These are phyloP conservation scores for Ophiostoma perfectum DNA, from an alignment of 2,329 filamentous ascomycete species.

Conservation along the genomic window DNA sequence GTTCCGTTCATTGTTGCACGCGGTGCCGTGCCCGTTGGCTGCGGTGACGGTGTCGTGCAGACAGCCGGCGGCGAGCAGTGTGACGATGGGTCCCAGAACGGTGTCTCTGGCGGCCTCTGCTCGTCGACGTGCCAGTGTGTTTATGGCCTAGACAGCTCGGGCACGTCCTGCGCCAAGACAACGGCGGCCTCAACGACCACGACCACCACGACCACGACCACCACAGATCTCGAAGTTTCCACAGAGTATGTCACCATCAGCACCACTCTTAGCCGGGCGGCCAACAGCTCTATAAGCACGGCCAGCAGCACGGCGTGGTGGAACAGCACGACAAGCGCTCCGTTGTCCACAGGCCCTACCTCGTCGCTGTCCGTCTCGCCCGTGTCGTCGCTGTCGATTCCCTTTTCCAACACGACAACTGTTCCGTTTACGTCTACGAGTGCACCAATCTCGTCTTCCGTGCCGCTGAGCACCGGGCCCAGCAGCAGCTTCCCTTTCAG, in stretches of 20 bases:
- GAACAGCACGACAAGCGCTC: neutral
- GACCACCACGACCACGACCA: constrained; percentile 15
- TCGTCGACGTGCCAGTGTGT: constrained; percentile 38
- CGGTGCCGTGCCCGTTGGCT: constrained; percentile 38
- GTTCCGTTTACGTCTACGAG: neutral
- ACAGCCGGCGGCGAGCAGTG: constrained; percentile 36
- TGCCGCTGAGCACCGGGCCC: neutral
- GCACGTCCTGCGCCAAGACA: neutral
- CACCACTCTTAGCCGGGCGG: neutral
- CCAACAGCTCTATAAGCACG: neutral
- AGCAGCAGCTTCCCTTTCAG: neutral
- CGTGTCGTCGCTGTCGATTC: constrained; percentile 1
- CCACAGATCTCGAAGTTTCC: neutral
- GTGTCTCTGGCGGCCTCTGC: constrained; percentile 34
- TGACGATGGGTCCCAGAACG: constrained; percentile 36
- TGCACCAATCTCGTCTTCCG: neutral
- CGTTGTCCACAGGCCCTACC: neutral
- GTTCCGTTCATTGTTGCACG: constrained; percentile 41
- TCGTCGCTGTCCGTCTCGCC: constrained; percentile 3
- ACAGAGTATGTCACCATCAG: neutral
- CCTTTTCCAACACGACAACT: constrained; percentile 6
- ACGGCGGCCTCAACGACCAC: neutral
- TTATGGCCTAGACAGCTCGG: constrained; percentile 7
- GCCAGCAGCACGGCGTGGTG: constrained; percentile 6
- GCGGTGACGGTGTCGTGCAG: constrained; percentile 36